Evolutionary conservation across 257 asterid species (phyloP).

Genomic region (Solanum neorickii): DNA sequence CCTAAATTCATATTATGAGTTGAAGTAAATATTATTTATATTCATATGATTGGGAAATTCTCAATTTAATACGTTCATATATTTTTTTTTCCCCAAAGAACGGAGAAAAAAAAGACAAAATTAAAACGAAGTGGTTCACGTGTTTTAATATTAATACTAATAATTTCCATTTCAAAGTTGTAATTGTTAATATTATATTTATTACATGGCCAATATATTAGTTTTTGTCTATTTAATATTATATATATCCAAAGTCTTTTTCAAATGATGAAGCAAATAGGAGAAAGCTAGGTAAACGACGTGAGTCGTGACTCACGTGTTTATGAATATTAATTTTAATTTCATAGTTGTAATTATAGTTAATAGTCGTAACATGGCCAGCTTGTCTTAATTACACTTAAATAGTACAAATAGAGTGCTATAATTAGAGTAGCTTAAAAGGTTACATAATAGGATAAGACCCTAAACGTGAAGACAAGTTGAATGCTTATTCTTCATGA

Average conservation of each 20-base stretch:
- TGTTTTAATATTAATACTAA: neutral
- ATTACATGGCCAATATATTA: neutral
- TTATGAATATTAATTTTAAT: neutral
- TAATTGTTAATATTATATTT: neutral
- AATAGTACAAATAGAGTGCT: neutral
- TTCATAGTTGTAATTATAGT: neutral
- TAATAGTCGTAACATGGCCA: neutral
- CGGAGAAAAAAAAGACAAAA: neutral
- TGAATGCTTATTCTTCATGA: neutral
- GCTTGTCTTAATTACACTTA: neutral
- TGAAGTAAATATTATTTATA: neutral
- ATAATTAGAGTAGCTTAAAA: neutral
- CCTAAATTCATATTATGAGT: neutral
- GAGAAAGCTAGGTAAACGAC: neutral
- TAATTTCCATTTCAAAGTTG: neutral
- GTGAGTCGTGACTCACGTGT: neutral
- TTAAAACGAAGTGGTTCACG: neutral
- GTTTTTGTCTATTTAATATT: neutral
- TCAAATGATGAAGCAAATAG: neutral
- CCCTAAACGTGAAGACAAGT: neutral
- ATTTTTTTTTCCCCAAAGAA: neutral
- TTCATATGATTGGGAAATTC: neutral
- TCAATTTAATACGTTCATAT: neutral
- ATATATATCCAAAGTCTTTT: neutral
- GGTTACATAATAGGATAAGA: neutral